These are phyloP conservation scores for Chernovozyma aurita DNA, from an alignment of 1,139 yeast species.

Conservation along the genomic window DNA sequence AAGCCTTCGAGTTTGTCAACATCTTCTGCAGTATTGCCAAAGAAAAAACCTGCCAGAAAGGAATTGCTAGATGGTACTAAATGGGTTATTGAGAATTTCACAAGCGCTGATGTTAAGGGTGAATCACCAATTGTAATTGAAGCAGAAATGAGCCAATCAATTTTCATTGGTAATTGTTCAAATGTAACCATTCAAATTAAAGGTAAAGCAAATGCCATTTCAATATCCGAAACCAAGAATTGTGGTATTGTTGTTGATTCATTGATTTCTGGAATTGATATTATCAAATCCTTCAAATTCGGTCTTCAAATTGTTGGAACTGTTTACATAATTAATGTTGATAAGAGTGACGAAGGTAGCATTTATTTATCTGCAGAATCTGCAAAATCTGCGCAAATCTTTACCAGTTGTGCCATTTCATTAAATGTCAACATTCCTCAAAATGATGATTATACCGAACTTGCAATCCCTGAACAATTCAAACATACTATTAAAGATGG, in stretches of 20 bases:
- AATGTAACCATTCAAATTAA: constrained; percentile 74
- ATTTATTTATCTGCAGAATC: constrained; percentile 73
- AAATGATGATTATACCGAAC: constrained; percentile 61
- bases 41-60: constrained; percentile 62
- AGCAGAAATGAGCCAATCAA: constrained; percentile 81
- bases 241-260: constrained; percentile 79
- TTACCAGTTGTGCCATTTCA: constrained; percentile 80
- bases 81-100: constrained; percentile 84
- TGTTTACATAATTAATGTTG: constrained; percentile 80
- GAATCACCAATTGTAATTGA: constrained; percentile 60
- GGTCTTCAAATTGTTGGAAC: constrained; percentile 80
- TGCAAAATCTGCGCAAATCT: constrained; percentile 54
- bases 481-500: constrained; percentile 50
- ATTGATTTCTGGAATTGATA: constrained; percentile 82
- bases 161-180: constrained; percentile 78
- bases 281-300: constrained; percentile 75
- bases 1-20: constrained; percentile 62
- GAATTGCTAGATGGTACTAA: constrained; percentile 78
- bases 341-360: constrained; percentile 83
- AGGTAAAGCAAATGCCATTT: constrained; percentile 89
- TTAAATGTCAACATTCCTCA: constrained; percentile 78
- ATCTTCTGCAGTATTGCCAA: constrained; percentile 23
- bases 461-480: constrained; percentile 86
- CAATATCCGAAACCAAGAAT: constrained; percentile 68
- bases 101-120: constrained; percentile 37